phyloP scores from a whole-genome alignment of 495 filamentous ascomycete species.

The Pseudevernia furfuracea region DNA sequence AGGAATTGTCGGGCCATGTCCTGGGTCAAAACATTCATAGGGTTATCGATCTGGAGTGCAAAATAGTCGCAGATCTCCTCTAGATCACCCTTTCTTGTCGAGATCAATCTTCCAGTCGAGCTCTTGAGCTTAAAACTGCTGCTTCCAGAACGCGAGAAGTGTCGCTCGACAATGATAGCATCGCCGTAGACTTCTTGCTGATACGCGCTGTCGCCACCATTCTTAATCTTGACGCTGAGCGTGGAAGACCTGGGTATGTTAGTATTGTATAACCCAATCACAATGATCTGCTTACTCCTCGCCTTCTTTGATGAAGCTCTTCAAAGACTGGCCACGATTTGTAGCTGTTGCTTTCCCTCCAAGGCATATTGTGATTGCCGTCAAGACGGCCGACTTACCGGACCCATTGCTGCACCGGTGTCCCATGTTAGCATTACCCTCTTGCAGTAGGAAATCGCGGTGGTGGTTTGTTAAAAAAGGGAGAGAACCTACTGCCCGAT shows the following conservation, averaged over 20 bases:
- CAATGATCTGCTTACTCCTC: constrained; percentile 47
- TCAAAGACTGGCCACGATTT: constrained; percentile 88
- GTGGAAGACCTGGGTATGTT: constrained; percentile 27
- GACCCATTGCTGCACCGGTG: constrained; percentile 60
- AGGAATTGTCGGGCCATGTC: constrained; percentile 92
- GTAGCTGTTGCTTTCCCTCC: constrained; percentile 91
- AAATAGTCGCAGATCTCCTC: constrained; percentile 91
- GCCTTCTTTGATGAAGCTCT: constrained; percentile 88
- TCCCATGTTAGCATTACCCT: background rate
- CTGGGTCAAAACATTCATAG: constrained; percentile 95
- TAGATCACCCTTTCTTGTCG: constrained; percentile 77
- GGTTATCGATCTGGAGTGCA: constrained; percentile 91
- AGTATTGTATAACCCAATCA: constrained; percentile 28
- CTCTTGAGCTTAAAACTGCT: constrained; percentile 86
- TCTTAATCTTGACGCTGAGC: constrained; percentile 79
- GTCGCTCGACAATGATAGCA: constrained; percentile 81
- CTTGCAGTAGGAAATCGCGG: background rate
- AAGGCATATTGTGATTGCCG: constrained; percentile 85
- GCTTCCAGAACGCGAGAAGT: constrained; percentile 68
- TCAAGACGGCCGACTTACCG: constrained; percentile 97
- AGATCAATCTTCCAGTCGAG: constrained; percentile 60
- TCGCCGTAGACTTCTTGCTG: constrained; percentile 75
- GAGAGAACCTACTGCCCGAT: constrained; percentile 54
- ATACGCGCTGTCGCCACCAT: constrained; percentile 75
- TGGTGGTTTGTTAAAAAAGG: background rate